Base-by-base conservation (phyloP, 371 early-diverging fungal species). In the Blakeslea trispora region DNA sequence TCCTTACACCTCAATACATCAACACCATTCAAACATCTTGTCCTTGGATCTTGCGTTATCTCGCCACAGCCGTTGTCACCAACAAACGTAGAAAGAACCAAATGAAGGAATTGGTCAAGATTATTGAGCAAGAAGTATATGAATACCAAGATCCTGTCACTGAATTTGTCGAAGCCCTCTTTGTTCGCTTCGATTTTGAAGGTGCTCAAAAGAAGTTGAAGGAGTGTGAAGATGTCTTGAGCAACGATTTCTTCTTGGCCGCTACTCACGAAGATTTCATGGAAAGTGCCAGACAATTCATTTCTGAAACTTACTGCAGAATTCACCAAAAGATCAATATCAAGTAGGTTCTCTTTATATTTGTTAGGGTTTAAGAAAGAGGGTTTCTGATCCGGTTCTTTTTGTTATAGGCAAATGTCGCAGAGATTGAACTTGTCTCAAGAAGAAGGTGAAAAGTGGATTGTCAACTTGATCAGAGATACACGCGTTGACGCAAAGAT, bases 401-500 rank as follows among this genome's bases (percentile, higher is more conserved):
- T 14, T 51, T 45, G 21, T 54, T 45, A 14, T 60, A 84, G 81
- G 31, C 88, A 86, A 45, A 83, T 96, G 71, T 84, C 91, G 37
- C 85, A 87, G 66, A 87, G 87, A 55, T 78, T 96, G 50, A 91
- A 92, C 71, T 81, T 96, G 83, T 77, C 77, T 64, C 87, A 88
- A 67, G 94, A 91, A 58, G 92, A 91, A 68, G 95, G 95, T 48
- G 96, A 96, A 73, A 94, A 95, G 73, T 96, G 96, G 96, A 92
- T 96, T 49, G 96, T 93, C 51, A 92, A 96, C 82, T 80, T 96
- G 68, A 95, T 96, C 69, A 86, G 95, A 43, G 92, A 95, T 63
- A 93, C 94, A 21, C 84, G 94, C 54, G 91, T 96, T 61, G 96
- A 96, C 57, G 97, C 96, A 66, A 96, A 96, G 87, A 91, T 96